Conservation (phyloP, 2,329 filamentous ascomycete genomes). For the Metarhizium humberi region DNA sequence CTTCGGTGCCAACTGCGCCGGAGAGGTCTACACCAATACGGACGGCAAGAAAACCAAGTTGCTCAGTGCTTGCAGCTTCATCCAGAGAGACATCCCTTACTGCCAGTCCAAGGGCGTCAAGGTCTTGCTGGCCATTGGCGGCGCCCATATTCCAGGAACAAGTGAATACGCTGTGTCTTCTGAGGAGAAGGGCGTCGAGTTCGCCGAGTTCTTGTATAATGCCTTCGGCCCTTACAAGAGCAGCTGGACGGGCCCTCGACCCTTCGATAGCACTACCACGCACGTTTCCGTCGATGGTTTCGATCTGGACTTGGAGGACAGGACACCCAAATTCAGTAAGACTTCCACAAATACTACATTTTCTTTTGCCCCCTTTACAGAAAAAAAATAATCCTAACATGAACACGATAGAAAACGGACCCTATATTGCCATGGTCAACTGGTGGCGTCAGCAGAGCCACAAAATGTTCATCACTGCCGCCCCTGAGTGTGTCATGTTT, state of each 20-base stretch:
- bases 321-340: conserved; percentile 17
- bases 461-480: conserved; percentile 29
- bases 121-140: conserved; percentile 33
- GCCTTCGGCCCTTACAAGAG: conserved; percentile 28
- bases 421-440: conserved; percentile 30
- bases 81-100: conserved; percentile 30
- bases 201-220: conserved; percentile 28
- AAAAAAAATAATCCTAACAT: not conserved
- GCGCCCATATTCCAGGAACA: conserved; percentile 14
- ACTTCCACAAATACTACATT: not conserved
- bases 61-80: conserved; percentile 23
- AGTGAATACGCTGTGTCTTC: conserved; percentile 24
- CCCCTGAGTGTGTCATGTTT: conserved; percentile 33
- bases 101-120: conserved; percentile 33
- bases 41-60: conserved; percentile 19
- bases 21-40: conserved; percentile 12
- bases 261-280: conserved; percentile 22
- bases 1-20: conserved; percentile 30
- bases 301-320: conserved; percentile 31
- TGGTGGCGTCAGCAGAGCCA: conserved; percentile 22
- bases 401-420: conserved; percentile 18
- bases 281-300: conserved; percentile 29
- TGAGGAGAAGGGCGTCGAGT: conserved; percentile 21
- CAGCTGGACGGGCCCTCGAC: conserved; percentile 24
- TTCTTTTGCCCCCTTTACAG: not conserved